A percentile compares a stretch with the other conserved stretches of the same genome.
phyloP scores from a whole-genome alignment of 371 early-diverging fungal species.

The Mortierella sp. region DNA sequence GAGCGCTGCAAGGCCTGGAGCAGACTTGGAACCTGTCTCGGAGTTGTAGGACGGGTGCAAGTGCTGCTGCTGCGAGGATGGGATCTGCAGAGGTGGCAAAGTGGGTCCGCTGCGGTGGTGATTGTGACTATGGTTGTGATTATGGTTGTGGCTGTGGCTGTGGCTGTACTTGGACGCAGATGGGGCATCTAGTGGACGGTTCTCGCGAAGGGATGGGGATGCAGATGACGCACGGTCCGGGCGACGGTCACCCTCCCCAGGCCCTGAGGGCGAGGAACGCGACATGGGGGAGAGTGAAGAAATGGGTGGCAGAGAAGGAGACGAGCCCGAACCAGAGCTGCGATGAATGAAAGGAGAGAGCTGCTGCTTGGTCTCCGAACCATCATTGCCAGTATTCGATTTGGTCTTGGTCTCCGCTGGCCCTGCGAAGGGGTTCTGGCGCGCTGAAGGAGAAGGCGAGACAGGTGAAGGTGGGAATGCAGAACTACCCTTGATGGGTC shows the following conservation, averaged over 20 bases:
- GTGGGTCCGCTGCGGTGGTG: slow-evolving; percentile 24
- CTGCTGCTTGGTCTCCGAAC: slow-evolving; percentile 23
- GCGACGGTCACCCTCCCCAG: neutral
- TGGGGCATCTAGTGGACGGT: neutral
- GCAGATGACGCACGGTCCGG: neutral
- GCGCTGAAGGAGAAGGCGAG: slow-evolving; percentile 18
- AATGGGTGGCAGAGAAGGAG: slow-evolving; percentile 40
- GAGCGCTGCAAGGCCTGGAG: slow-evolving; percentile 6
- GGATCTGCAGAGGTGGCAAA: slow-evolving; percentile 44
- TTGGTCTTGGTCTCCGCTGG: slow-evolving; percentile 1
- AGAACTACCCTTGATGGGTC: neutral
- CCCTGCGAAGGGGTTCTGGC: slow-evolving; percentile 14
- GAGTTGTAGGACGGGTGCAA: slow-evolving; percentile 32
- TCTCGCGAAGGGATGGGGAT: neutral
- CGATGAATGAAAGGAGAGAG: slow-evolving; percentile 23
- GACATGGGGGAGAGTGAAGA: slow-evolving; percentile 16
- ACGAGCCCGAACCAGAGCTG: slow-evolving; percentile 12
- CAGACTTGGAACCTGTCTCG: neutral
- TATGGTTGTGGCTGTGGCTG: neutral
- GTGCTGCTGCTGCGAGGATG: slow-evolving; percentile 26
- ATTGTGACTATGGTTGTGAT: neutral
- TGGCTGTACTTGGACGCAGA: neutral
- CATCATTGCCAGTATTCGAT: slow-evolving; percentile 3
- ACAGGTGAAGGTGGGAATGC: slow-evolving; percentile 15
- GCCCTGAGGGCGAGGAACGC: neutral